phyloP scores from a whole-genome alignment of 2,329 filamentous ascomycete species.

The Beauveria asiatica region DNA sequence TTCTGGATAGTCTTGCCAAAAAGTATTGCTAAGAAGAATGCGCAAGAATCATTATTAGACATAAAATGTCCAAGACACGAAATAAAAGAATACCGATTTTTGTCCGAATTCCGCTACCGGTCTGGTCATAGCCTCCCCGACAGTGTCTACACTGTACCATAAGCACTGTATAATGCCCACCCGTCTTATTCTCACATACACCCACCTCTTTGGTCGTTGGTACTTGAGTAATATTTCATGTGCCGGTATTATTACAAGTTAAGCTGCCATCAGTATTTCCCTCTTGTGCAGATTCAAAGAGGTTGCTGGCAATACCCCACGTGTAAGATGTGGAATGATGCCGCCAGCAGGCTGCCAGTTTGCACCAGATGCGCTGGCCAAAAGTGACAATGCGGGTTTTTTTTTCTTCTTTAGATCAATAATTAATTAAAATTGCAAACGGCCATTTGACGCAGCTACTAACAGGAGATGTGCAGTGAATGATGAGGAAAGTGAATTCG shows the following conservation, averaged over 20 bases:
- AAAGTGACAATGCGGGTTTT: background rate
- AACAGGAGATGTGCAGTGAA: too few species aligned
- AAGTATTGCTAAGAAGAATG: constrained; percentile 1
- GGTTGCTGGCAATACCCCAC: background rate
- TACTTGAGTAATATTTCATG: background rate
- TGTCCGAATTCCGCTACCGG: background rate
- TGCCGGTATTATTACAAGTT: background rate
- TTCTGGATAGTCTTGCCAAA: background rate
- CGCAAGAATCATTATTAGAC: background rate
- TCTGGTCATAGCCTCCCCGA: background rate
- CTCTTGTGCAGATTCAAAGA: background rate
- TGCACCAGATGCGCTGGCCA: background rate
- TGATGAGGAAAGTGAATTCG: too few species aligned
- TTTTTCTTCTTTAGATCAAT: too few species aligned
- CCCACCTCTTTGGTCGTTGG: background rate
- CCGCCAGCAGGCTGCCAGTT: too few species aligned
- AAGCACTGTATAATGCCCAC: background rate
- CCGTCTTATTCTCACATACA: too few species aligned
- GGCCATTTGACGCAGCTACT: too few species aligned
- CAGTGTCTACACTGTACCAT: background rate
- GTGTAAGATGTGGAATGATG: background rate
- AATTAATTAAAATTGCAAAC: too few species aligned
- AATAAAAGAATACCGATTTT: constrained; percentile 5
- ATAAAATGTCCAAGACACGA: background rate
- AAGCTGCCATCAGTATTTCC: background rate